phyloP scores from a whole-genome alignment of 495 filamentous ascomycete genomes.

The Parathielavia appendiculata region DNA sequence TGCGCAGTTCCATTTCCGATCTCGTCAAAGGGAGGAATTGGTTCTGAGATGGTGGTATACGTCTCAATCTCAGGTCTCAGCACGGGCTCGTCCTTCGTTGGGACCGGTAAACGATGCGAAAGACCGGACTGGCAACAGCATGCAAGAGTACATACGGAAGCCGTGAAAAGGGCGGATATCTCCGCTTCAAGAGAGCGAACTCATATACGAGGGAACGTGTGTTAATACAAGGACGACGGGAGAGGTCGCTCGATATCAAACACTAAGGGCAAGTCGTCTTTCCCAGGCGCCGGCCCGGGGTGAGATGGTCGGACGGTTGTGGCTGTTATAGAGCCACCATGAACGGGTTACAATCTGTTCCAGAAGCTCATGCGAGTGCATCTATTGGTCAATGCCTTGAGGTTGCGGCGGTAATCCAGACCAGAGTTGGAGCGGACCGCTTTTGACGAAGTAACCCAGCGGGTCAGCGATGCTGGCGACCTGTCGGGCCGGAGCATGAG shows the following conservation, averaged over 20 bases:
- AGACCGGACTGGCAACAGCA: background rate
- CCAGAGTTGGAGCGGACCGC: conserved; percentile 1
- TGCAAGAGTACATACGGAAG: background rate
- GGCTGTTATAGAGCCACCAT: conserved; percentile 11
- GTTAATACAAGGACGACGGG: background rate
- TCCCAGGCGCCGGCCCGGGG: background rate
- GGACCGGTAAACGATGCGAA: background rate
- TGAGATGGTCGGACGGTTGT: background rate
- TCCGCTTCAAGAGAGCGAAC: background rate
- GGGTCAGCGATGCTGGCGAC: background rate
- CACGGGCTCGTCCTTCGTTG: background rate
- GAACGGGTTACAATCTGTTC: background rate
- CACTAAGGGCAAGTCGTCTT: background rate
- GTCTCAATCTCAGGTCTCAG: background rate
- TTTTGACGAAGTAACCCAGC: background rate
- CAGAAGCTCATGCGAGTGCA: background rate
- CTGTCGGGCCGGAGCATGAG: conserved; percentile 5
- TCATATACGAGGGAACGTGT: background rate
- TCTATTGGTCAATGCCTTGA: conserved; percentile 26
- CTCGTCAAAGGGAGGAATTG: too few relatives aligned
- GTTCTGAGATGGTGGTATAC: too few relatives aligned
- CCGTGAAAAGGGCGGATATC: background rate
- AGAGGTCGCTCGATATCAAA: background rate
- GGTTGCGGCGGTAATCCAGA: conserved; percentile 10
- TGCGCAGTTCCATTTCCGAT: conserved; percentile 5